A percentile compares a stretch with the other conserved stretches of the same genome.
Evolutionary conservation across 129 eudicot species (phyloP).

Genomic region (Pulicaria dysenterica): DNA sequence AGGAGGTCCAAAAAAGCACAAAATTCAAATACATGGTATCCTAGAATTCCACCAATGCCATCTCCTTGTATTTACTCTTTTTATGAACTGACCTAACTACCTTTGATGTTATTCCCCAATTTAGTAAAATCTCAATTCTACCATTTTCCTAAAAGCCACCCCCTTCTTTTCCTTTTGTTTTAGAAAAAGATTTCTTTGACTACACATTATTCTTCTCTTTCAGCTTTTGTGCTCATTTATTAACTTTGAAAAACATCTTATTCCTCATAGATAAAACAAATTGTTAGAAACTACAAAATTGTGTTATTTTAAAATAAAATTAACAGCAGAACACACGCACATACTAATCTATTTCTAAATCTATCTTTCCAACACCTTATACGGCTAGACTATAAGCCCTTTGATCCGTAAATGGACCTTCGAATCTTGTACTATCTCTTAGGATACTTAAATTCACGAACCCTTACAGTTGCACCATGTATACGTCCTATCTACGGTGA

Average conservation of each 20-base stretch:
- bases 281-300: background rate
- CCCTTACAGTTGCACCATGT: too few relatives aligned
- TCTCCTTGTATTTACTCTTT: slow-evolving; percentile 30
- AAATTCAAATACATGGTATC: slow-evolving; percentile 11
- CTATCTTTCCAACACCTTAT: too few relatives aligned
- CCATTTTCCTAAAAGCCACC: slow-evolving; percentile 26
- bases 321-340: too few relatives aligned
- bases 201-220: background rate
- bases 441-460: too few relatives aligned
- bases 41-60: slow-evolving; percentile 28
- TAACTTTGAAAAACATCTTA: background rate
- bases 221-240: background rate
- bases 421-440: too few relatives aligned
- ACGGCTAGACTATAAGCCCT: too few relatives aligned
- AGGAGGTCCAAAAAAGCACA: background rate
- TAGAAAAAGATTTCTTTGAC: background rate
- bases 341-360: too few relatives aligned
- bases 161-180: background rate
- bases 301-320: background rate
- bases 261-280: background rate
- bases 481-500: too few relatives aligned
- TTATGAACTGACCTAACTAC: slow-evolving; percentile 27
- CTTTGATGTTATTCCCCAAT: slow-evolving; percentile 17
- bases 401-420: background rate
- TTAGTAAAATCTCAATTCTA: slow-evolving; percentile 26